A percentile compares a stretch with the other conserved stretches of the same genome.
phyloP scores from a whole-genome alignment of 345 rosid species.

The Sisymbrium altissimum region DNA sequence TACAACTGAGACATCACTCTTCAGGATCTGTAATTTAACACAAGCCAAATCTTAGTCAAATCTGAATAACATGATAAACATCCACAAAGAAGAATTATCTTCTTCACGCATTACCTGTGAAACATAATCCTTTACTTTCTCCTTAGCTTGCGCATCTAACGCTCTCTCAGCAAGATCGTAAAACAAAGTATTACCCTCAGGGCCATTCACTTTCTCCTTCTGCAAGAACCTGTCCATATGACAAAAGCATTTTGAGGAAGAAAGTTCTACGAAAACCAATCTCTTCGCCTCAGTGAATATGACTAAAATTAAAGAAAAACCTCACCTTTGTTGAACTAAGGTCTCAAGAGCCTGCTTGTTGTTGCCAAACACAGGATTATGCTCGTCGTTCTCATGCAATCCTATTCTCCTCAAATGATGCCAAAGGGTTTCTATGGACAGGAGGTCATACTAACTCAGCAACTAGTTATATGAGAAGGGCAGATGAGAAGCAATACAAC shows the following conservation, averaged over 20 bases:
- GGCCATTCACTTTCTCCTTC: conserved; percentile 77
- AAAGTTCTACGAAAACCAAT: background rate
- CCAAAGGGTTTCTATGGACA: conserved; percentile 69
- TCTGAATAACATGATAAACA: background rate
- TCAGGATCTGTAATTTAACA: conserved; percentile 45
- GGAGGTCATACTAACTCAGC: background rate
- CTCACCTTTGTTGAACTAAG: conserved; percentile 81
- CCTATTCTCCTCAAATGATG: conserved; percentile 74
- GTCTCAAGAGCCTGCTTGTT: conserved; percentile 72
- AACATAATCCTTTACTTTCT: conserved; percentile 64
- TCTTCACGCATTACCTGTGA: conserved; percentile 55
- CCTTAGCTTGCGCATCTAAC: conserved; percentile 56
- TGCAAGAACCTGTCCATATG: conserved; percentile 59
- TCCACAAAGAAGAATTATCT: background rate
- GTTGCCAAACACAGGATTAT: conserved; percentile 68
- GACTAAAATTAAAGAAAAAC: background rate
- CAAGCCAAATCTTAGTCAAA: background rate
- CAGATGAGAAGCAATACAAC: no score
- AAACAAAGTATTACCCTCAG: conserved; percentile 67
- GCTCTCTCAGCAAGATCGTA: conserved; percentile 97
- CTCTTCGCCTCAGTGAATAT: background rate
- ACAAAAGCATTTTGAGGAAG: background rate
- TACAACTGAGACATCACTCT: conserved; percentile 41
- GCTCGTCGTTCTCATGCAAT: conserved; percentile 58
- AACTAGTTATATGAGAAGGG: background rate